Evolutionary conservation across 2,329 filamentous ascomycete species (phyloP), one percentile per base, ranked within the genome.

Genomic region (Neodidymelliopsis sp.): DNA sequence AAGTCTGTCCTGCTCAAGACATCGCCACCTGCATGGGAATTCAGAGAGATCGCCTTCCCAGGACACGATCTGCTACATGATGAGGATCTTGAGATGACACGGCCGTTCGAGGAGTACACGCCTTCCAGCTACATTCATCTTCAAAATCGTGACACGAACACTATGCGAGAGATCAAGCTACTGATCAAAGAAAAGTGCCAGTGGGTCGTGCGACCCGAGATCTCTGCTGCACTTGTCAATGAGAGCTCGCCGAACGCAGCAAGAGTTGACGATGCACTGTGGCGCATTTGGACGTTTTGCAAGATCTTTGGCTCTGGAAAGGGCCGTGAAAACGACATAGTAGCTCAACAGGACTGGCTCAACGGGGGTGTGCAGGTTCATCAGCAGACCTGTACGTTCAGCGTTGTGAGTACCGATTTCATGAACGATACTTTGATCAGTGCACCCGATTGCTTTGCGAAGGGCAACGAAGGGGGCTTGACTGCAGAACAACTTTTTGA

Each of bases 281-380:
- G 83, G 82, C 80, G 84, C 2, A 81, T 87, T 22, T 86, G 84
- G 84, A 84, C 80, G 0, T 87, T 87, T 67, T 86, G 84, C 67
- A 79, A 78, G 43, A 80, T 86, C 23, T 87, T 87, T 42, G 84
- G 84, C 1, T 79, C 76, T 38, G 77, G 77, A 0, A 85, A 83
- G 56, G 77, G 77, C 4, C 77, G 83, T 11, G 82, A 85, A 56
- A 79, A 83, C 22, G 83, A 86, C 50, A 73, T 85, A 24, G 74
- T 79, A 25, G 82, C 79, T 4, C 84, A 87, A 63, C 77, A 83
- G 56, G 83, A 86, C 59, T 87, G 84, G 84, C 71, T 87, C 9
- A 80, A 79, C 49, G 84, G 84, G 24, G 84, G 83, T 2, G 48
- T 70, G 4, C 66, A 82, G 31, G 81, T 81, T 3, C 74, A 78